Conservation (phyloP, 2,329 filamentous ascomycete species). For the Epichloe festucae region DNA sequence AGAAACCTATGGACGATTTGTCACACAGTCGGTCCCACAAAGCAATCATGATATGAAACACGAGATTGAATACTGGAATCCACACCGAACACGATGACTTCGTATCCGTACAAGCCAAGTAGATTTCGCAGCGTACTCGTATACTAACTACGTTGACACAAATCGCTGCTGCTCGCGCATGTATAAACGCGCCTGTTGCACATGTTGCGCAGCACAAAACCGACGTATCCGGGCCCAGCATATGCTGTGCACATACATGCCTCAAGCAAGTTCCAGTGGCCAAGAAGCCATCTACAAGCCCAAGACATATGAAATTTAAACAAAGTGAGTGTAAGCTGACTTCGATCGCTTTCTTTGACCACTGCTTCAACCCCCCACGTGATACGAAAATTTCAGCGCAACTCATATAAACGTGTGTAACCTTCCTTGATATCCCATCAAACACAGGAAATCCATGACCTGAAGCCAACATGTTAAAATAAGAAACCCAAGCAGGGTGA, state of each 20-base stretch:
- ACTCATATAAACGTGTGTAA: slow-evolving; percentile 6
- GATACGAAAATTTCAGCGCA: neutral
- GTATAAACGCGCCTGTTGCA: neutral
- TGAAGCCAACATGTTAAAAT: neutral
- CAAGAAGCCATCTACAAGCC: neutral
- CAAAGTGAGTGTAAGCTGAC: neutral
- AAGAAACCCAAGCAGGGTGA: neutral
- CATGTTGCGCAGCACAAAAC: neutral
- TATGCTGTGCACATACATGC: neutral
- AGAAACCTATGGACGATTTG: no score
- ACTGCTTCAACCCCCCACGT: neutral
- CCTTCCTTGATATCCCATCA: neutral
- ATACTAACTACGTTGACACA: neutral
- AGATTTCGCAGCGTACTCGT: neutral
- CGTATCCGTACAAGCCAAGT: neutral
- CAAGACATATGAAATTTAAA: neutral
- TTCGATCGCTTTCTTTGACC: neutral
- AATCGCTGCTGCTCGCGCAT: neutral
- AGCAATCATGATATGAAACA: neutral
- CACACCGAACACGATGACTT: neutral
- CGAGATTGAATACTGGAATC: neutral
- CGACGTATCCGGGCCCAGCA: neutral
- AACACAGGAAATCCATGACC: neutral
- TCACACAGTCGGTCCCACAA: no score
- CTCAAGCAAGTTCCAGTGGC: neutral